Evolutionary conservation across 1,139 yeast genomes (phyloP), one percentile per base, ranked within the genome.

Genomic region (Blastobotrys capitulatus): DNA sequence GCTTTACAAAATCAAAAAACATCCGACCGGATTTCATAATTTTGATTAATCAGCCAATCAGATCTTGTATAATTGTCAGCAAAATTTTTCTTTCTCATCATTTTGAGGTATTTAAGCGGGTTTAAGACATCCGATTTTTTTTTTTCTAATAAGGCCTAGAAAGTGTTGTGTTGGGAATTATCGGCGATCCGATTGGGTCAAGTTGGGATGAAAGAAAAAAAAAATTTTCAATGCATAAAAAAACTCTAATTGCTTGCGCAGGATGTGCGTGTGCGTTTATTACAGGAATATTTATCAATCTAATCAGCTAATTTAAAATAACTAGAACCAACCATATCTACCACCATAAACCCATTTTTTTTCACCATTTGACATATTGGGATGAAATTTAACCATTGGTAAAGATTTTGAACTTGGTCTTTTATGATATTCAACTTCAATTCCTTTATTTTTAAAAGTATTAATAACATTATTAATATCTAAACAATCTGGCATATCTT

Each of bases 241-340:
- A n/a, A n/a, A n/a, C n/a, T n/a, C n/a, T n/a, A n/a, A n/a, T n/a
- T n/a, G n/a, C n/a, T n/a, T n/a, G n/a, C n/a, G n/a, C n/a, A n/a
- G 25, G 4, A 22, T 5, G 25, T 22, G 25, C 7, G 25, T 22
- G 25, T 22, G 25, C 25, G 25, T 7, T 5, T 22, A 5, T 7
- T 22, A 7, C 25, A 7, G 25, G 4, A 7, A 22, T 22, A 5
- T 22, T 29, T 29, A 29, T 29, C 32, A 29, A 29, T 29, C 32
- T 29, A 29, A 29, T 29, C 32, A 13, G 25, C 25, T 22, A 22
- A 5, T 7, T 5, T 22, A 22, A 7, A 22, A 22, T 22, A 22
- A 22, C 25, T 29, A 29, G 32, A 62, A 64, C 67, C 67, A 64
- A 16, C 64, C 63, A 46, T 64, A 64, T 48, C 60, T 60, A 34